Evolutionary conservation across 495 filamentous ascomycete species (phyloP).

Genomic region (Xylaria longipes): DNA sequence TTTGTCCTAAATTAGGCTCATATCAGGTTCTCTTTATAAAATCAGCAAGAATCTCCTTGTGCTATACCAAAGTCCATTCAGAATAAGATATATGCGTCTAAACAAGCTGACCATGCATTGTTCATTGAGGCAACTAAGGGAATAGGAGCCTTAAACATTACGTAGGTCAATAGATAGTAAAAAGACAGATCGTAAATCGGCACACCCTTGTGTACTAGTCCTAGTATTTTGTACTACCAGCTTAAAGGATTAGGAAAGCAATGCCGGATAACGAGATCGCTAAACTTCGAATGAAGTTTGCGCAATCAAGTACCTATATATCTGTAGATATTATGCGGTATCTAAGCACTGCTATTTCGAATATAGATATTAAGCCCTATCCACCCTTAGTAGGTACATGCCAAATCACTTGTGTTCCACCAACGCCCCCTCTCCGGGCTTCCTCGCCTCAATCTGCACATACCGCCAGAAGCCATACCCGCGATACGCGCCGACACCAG

Average conservation of each 20-base stretch:
- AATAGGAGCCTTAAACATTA: background rate
- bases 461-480: slow-evolving; percentile 37
- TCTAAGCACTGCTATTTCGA: no score
- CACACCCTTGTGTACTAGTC: background rate
- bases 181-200: background rate
- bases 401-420: background rate
- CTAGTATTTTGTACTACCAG: background rate
- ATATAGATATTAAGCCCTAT: no score
- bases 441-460: slow-evolving; percentile 39
- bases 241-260: background rate
- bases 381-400: background rate
- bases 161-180: no score
- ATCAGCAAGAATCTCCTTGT: background rate
- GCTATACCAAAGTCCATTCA: background rate
- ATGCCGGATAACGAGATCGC: background rate
- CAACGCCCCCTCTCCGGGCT: slow-evolving; percentile 31
- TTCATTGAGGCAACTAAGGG: background rate
- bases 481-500: slow-evolving; percentile 33
- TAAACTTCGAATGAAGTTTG: background rate
- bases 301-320: background rate
- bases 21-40: background rate
- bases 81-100: background rate
- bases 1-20: background rate
- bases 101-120: background rate
- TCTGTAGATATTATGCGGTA: background rate